Evolutionary conservation across 2,329 filamentous ascomycete species (phyloP).

Genomic region (Apiospora hydei): DNA sequence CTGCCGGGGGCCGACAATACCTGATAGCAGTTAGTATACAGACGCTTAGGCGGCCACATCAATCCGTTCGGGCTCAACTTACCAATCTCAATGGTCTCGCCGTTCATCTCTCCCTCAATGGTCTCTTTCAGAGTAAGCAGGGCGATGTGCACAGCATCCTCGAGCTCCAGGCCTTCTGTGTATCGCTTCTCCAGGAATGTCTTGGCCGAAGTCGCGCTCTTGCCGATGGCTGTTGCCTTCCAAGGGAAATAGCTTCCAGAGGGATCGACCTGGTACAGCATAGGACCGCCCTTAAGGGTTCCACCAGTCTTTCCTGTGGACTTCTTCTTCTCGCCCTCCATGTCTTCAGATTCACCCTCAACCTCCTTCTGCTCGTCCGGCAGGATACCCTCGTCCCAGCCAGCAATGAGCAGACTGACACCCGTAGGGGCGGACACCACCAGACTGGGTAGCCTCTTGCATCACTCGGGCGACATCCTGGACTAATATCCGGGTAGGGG

Average conservation of each 20-base stretch:
- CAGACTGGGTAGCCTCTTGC: constrained; percentile 98
- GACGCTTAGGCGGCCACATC: background rate
- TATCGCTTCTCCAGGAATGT: constrained; percentile 99
- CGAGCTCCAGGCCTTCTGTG: constrained; percentile 93
- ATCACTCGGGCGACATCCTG: constrained; percentile 98
- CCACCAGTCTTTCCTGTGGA: constrained; percentile 88
- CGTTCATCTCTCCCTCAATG: constrained; percentile 99
- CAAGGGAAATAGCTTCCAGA: constrained; percentile 98
- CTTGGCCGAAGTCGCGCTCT: constrained; percentile 97
- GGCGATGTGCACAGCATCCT: constrained; percentile 98
- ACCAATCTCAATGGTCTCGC: constrained; percentile 98
- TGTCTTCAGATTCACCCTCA: constrained; percentile 58
- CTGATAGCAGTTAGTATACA: constrained; percentile 54
- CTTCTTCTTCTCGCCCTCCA: constrained; percentile 74
- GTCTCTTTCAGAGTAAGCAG: constrained; percentile 98
- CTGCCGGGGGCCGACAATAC: constrained; percentile 95
- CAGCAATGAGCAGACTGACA: constrained; percentile 92
- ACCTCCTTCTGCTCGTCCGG: constrained; percentile 76
- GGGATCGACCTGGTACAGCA: constrained; percentile 99
- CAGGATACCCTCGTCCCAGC: constrained; percentile 96
- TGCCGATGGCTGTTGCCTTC: constrained; percentile 99
- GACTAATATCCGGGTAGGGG: constrained; percentile 98
- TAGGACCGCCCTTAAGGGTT: constrained; percentile 93
- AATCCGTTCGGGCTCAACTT: constrained; percentile 42
- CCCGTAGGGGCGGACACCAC: constrained; percentile 97